Conservation (phyloP, 768 basidiomycete genomes). For the Mycena indigotica region DNA sequence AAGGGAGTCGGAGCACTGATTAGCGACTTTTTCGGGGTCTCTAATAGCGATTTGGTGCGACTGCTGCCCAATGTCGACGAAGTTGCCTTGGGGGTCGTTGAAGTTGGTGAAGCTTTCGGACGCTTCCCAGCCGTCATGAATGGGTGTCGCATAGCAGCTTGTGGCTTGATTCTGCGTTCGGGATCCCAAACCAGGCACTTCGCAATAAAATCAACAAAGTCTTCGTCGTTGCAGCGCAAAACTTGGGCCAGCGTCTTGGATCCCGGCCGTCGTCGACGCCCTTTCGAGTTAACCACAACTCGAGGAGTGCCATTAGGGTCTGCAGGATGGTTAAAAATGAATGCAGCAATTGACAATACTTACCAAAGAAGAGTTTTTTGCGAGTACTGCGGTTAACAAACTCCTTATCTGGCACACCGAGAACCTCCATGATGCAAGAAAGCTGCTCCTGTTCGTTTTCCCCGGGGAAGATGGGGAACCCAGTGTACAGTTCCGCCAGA, state of each 20-base stretch:
- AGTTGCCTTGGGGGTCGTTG: slow-evolving; percentile 53
- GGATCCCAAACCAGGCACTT: slow-evolving; percentile 99
- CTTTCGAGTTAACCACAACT: slow-evolving; percentile 95
- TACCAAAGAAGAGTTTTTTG: slow-evolving; percentile 95
- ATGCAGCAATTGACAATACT: slow-evolving; percentile 26
- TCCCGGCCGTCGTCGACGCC: slow-evolving; percentile 87
- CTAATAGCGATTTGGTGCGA: slow-evolving; percentile 54
- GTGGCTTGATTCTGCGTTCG: slow-evolving; percentile 91
- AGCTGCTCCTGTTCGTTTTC: slow-evolving; percentile 99
- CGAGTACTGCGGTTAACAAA: slow-evolving; percentile 92
- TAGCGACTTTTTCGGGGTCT: slow-evolving; percentile 86
- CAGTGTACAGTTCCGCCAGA: slow-evolving; percentile 94
- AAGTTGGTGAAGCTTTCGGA: slow-evolving; percentile 46
- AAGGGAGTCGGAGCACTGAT: slow-evolving; percentile 89
- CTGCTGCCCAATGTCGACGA: slow-evolving; percentile 57
- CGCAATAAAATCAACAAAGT: slow-evolving; percentile 94
- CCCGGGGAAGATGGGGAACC: slow-evolving; percentile 97
- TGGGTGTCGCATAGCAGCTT: slow-evolving; percentile 87
- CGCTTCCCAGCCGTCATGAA: slow-evolving; percentile 76
- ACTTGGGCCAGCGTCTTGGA: slow-evolving; percentile 89
- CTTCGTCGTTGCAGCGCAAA: slow-evolving; percentile 89
- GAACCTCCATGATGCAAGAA: slow-evolving; percentile 98
- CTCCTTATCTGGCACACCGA: slow-evolving; percentile 94
- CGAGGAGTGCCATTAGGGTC: slow-evolving; percentile 93
- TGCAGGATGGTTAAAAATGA: slow-evolving; percentile 36